A percentile compares a stretch with the other conserved stretches of the same genome.
Evolutionary conservation across 2,329 filamentous ascomycete genomes (phyloP).

Genomic region (Penicillium sp.): DNA sequence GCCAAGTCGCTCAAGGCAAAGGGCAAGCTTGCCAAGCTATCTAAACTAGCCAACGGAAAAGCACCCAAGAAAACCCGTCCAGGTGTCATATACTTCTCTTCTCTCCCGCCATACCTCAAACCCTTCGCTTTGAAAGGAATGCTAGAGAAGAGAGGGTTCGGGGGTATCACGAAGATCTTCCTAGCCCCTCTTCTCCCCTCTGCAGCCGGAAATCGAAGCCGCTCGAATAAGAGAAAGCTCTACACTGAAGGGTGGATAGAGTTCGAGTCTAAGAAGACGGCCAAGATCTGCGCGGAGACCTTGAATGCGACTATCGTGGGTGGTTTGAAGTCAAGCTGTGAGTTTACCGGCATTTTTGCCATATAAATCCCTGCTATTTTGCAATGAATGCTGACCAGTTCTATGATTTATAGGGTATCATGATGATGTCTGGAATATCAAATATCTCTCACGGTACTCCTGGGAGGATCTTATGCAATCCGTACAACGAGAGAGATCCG

Average conservation of each 20-base stretch:
- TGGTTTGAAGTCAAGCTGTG: conserved; percentile 43
- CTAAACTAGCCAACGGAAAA: conserved; percentile 8
- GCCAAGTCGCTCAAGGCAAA: conserved; percentile 4
- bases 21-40: conserved; percentile 16
- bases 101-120: conserved; percentile 48
- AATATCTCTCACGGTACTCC: conserved; percentile 43
- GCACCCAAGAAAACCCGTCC: conserved; percentile 33
- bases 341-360: neutral
- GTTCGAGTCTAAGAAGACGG: conserved; percentile 42
- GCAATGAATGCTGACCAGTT: neutral
- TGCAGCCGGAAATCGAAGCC: conserved; percentile 18
- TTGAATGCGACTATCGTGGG: conserved; percentile 46
- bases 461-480: conserved; percentile 48
- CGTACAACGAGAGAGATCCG: conserved; percentile 41
- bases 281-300: conserved; percentile 46
- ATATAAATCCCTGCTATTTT: neutral
- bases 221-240: conserved; percentile 43
- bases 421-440: conserved; percentile 49
- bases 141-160: conserved; percentile 41
- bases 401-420: conserved; percentile 30
- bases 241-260: conserved; percentile 50
- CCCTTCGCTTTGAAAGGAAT: conserved; percentile 46
- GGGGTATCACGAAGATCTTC: conserved; percentile 45
- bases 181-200: conserved; percentile 38
- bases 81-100: conserved; percentile 46